Conservation (phyloP, 257 asterid species). For the Forsythia viridissima region DNA sequence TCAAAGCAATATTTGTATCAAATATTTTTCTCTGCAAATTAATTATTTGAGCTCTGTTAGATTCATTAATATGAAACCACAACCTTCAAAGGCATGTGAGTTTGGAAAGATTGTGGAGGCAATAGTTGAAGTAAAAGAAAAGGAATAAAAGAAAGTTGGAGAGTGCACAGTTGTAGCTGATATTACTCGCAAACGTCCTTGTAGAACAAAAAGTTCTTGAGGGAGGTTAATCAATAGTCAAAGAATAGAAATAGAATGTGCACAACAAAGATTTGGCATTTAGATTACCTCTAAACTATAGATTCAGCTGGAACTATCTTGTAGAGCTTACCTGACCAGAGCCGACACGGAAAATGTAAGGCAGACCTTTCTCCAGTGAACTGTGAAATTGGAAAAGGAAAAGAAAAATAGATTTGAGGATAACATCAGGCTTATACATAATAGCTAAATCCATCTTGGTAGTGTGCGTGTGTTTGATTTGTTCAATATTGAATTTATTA, state of each 20-base stretch:
- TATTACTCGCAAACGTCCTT: neutral
- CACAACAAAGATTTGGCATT: neutral
- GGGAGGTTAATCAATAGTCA: no score
- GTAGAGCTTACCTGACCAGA: conserved; percentile 73
- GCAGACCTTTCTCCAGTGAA: conserved; percentile 88
- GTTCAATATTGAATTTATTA: neutral
- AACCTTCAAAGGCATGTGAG: neutral
- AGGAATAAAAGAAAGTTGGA: neutral
- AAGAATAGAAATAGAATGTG: no score
- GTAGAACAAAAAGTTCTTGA: no score
- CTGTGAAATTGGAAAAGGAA: conserved; percentile 39
- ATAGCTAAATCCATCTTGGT: neutral
- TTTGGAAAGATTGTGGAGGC: neutral
- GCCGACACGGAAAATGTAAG: conserved; percentile 86
- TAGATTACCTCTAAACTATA: neutral
- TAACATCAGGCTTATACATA: neutral
- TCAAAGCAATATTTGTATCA: neutral
- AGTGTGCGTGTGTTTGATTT: neutral
- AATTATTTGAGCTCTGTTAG: neutral
- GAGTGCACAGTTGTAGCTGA: neutral
- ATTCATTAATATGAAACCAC: neutral
- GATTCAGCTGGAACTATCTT: neutral
- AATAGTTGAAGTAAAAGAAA: neutral
- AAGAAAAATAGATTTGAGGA: conserved; percentile 3
- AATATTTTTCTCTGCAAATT: neutral